Base-by-base conservation (phyloP, 257 asterid species). In the Fraxinus cuspidata region DNA sequence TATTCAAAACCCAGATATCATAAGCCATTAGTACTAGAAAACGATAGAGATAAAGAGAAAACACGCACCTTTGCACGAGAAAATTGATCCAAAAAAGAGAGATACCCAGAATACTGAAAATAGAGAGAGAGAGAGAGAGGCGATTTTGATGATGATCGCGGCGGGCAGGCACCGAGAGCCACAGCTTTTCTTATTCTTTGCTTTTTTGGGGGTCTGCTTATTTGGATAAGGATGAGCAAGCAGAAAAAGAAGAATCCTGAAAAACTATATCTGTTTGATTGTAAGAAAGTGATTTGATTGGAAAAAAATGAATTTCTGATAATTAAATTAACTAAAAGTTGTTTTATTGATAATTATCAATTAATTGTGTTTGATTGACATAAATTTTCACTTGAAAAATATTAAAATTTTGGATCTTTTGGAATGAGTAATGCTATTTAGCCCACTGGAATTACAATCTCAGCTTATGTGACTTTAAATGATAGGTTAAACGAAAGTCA, bases 181-280 rank as follows among this genome's bases (percentile, higher is more conserved):
- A 63, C 69, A 9, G 69, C 69, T 63, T 63, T 63, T 63, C 69
- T 63, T 23, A 27, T 63, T 63, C 69, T 63, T 27, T 3, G 35
- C 69, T 4, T 63, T 58, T 21, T 21, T 21, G 2, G 11, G 27
- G 15, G 15, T 21, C 15, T 11, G 35, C 2, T 25, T 27, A 9
- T 60, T 60, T 21, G 68, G 31, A 60, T 60, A 16, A 23, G 2
- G 31, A 8, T 9, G 29, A 23, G 68, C 64, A 21, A 21, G 68
- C 68, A 23, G 29, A 25, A 63, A 63, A 25, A 9, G 35, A 5
- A 11, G 35, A 63, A 8, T 25, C 15, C 2, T 0, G 34, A 63
- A 63, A 9, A 63, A 63, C 6, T 23, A 11, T n/a, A n/a, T n/a
- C n/a, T n/a, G n/a, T n/a, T n/a, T n/a, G n/a, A n/a, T n/a, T n/a